Conservation (phyloP, 2,329 filamentous ascomycete species). For the Penicillium italicum region DNA sequence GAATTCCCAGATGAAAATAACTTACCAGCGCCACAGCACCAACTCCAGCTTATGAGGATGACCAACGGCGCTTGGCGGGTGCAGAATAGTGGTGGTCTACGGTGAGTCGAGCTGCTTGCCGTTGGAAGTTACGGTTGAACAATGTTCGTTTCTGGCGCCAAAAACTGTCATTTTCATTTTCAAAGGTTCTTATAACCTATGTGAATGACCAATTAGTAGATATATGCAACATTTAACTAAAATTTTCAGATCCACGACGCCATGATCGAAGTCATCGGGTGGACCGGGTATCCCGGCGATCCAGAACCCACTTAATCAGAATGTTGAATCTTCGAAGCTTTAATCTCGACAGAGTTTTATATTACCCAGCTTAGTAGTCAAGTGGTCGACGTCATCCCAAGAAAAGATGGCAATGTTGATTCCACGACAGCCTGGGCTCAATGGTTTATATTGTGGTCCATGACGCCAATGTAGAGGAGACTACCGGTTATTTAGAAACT, state of each 20-base stretch:
- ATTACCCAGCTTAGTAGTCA: neutral
- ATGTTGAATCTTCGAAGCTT: neutral
- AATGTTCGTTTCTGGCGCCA: no score
- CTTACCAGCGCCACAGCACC: no score
- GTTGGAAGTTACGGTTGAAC: no score
- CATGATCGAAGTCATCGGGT: neutral
- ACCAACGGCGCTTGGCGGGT: no score
- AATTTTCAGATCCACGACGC: conserved; percentile 1
- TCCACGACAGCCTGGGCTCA: neutral
- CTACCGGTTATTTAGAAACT: neutral
- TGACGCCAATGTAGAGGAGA: conserved; percentile 1
- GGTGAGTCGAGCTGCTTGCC: no score
- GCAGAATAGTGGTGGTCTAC: no score
- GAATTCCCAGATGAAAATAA: no score
- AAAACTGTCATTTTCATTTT: no score
- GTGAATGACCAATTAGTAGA: no score
- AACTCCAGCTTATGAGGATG: no score
- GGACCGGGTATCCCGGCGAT: neutral
- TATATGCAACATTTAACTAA: neutral
- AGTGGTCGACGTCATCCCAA: conserved; percentile 6
- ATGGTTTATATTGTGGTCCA: neutral
- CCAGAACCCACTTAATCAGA: neutral
- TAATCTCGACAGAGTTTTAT: neutral
- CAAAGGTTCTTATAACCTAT: no score
- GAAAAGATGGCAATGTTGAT: neutral